Percentiles rank a stretch among this genome's conserved stretches.
phyloP scores from a whole-genome alignment of 768 basidiomycete genomes.

The Ephemerocybe angulata region DNA sequence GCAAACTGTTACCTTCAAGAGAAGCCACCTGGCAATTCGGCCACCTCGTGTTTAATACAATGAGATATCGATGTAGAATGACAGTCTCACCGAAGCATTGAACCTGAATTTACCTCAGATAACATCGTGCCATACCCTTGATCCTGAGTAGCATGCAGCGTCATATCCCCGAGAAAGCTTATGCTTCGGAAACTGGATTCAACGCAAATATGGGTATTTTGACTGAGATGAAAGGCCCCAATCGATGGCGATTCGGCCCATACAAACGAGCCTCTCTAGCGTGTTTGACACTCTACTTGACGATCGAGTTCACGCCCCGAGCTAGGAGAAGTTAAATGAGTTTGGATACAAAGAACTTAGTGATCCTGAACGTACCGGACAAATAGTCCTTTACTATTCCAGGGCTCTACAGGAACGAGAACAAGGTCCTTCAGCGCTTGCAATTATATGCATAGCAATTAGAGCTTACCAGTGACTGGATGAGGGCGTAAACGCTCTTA shows the following conservation, averaged over 20 bases:
- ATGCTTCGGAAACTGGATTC: no score
- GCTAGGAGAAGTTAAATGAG: slow-evolving; percentile 20
- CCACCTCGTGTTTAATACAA: no score
- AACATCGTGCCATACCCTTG: no score
- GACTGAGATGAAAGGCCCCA: no score
- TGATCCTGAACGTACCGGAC: slow-evolving; percentile 39
- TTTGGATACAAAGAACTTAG: background rate
- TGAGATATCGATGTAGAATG: no score
- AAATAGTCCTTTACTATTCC: slow-evolving; percentile 76
- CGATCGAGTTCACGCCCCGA: slow-evolving; percentile 36
- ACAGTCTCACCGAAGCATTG: no score
- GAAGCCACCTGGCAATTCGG: background rate
- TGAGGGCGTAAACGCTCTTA: slow-evolving; percentile 81
- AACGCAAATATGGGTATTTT: no score
- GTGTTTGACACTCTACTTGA: slow-evolving; percentile 23
- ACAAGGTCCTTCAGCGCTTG: background rate
- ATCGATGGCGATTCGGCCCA: no score
- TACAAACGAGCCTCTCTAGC: background rate
- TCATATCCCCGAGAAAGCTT: no score
- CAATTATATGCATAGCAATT: background rate
- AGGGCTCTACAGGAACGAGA: slow-evolving; percentile 43
- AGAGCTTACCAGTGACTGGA: slow-evolving; percentile 62
- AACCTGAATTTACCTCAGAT: no score
- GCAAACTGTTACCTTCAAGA: background rate
- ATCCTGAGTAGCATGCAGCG: background rate